phyloP scores from a whole-genome alignment of 148 eudicot species.

The Nyssa sinensis region DNA sequence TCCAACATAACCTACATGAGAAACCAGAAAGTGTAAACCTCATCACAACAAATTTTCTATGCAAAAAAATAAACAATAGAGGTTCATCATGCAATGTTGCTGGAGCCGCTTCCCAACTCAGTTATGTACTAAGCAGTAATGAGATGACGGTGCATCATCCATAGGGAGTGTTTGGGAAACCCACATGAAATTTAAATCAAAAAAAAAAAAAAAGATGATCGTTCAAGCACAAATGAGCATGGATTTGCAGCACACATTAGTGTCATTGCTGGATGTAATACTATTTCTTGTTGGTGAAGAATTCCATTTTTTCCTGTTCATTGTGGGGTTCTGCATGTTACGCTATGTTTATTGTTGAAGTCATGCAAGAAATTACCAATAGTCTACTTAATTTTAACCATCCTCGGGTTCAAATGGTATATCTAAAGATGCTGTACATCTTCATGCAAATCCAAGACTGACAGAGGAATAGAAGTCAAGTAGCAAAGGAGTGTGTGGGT shows the following conservation, averaged over 20 bases:
- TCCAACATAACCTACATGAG: conserved; percentile 89
- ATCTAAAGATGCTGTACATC: not conserved
- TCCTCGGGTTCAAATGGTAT: not conserved
- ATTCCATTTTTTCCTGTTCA: conserved; percentile 6
- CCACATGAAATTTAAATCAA: not conserved
- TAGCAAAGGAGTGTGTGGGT: not conserved
- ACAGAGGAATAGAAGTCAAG: not conserved
- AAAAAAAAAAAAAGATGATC: not conserved
- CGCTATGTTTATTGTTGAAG: not conserved
- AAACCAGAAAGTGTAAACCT: conserved; percentile 42
- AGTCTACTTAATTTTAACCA: not conserved
- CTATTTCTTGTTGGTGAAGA: not conserved
- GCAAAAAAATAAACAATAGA: not conserved
- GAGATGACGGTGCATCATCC: not conserved
- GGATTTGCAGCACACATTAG: not conserved
- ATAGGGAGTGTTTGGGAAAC: not conserved
- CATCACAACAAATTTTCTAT: conserved; percentile 26
- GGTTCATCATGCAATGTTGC: not conserved
- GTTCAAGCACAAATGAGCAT: no score
- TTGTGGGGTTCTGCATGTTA: not conserved
- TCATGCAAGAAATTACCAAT: not conserved
- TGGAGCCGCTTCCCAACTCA: not conserved
- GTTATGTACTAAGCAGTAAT: not conserved
- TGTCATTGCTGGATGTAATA: not conserved
- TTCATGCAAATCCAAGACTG: not conserved